These are phyloP conservation scores for Wickerhamiella sergipiensis DNA, from an alignment of 805 yeast species.

Conservation along the genomic window DNA sequence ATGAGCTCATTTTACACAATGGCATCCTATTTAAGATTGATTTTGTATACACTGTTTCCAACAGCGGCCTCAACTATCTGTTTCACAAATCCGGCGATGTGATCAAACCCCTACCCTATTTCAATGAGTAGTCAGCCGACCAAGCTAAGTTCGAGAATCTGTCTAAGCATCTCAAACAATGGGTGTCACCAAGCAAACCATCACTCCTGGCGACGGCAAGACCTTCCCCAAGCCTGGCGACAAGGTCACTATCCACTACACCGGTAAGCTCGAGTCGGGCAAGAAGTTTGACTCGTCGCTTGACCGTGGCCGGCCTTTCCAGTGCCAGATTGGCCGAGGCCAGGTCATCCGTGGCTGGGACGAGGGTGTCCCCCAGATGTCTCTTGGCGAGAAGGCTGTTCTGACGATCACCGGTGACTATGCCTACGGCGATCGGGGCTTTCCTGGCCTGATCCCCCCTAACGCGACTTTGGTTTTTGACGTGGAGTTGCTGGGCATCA, in stretches of 20 bases:
- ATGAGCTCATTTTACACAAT: too few relatives aligned
- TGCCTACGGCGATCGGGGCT: constrained; percentile 90
- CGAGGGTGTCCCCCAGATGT: constrained; percentile 80
- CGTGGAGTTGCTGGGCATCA: constrained; percentile 25
- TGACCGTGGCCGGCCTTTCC: constrained; percentile 92
- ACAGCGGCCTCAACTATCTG: too few relatives aligned
- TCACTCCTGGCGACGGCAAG: constrained; percentile 56
- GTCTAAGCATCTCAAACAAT: constrained; percentile 13
- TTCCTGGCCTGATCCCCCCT: constrained; percentile 95
- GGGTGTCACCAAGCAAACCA: constrained; percentile 28
- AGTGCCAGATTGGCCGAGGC: constrained; percentile 87
- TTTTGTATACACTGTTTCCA: too few relatives aligned
- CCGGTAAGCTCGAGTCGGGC: constrained; percentile 90
- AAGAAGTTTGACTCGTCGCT: constrained; percentile 91
- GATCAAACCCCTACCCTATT: too few relatives aligned
- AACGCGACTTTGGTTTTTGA: constrained; percentile 69
- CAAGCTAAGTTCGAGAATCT: background rate
- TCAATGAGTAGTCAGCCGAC: too few relatives aligned
- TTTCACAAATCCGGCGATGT: too few relatives aligned
- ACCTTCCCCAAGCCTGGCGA: constrained; percentile 83
- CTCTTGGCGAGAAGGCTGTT: constrained; percentile 86
- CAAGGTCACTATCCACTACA: constrained; percentile 84
- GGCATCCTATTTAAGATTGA: too few relatives aligned
- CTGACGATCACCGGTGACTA: constrained; percentile 85
- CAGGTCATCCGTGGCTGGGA: constrained; percentile 97